Percentiles rank a stretch among this genome's conserved stretches.
These are phyloP conservation scores for Vickermania ingenoplastis DNA, from an alignment of 208 protist species.

Conservation along the genomic window DNA sequence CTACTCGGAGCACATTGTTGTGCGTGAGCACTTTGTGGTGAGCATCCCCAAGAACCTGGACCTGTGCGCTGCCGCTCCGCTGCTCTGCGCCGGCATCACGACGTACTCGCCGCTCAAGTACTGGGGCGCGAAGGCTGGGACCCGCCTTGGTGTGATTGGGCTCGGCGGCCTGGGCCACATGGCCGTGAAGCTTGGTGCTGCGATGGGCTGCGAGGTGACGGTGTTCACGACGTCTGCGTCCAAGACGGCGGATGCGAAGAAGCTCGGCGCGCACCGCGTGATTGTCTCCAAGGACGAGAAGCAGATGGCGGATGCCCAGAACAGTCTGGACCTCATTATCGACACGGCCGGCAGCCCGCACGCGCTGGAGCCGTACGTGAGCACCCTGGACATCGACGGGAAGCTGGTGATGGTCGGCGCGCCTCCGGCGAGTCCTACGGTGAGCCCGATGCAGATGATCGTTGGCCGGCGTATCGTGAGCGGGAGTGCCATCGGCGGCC, in stretches of 20 bases:
- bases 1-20: slow-evolving; percentile 24
- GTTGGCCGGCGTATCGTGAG: slow-evolving; percentile 11
- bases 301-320: slow-evolving; percentile 22
- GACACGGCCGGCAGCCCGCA: slow-evolving; percentile 29
- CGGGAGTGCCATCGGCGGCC: slow-evolving; percentile 41
- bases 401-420: slow-evolving; percentile 25
- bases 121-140: slow-evolving; percentile 23
- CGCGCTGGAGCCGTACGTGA: slow-evolving; percentile 29
- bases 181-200: slow-evolving; percentile 47
- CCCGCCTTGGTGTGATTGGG: slow-evolving; percentile 41
- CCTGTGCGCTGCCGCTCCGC: slow-evolving; percentile 30
- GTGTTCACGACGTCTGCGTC: slow-evolving; percentile 30
- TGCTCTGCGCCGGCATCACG: slow-evolving; percentile 71
- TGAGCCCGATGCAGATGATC: slow-evolving; percentile 16
- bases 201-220: slow-evolving; percentile 51
- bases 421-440: slow-evolving; percentile 13
- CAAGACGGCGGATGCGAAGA: slow-evolving; percentile 29
- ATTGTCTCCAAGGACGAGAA: slow-evolving; percentile 25
- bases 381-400: slow-evolving; percentile 22
- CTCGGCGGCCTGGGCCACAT: slow-evolving; percentile 77
- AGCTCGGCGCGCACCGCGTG: slow-evolving; percentile 33
- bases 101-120: slow-evolving; percentile 46
- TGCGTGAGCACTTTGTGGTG: slow-evolving; percentile 26
- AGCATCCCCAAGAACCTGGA: slow-evolving; percentile 39
- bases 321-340: slow-evolving; percentile 26